These are phyloP conservation scores for Cryptomeria japonica DNA, from an alignment of 75 land plant genomes.

Conservation along the genomic window DNA sequence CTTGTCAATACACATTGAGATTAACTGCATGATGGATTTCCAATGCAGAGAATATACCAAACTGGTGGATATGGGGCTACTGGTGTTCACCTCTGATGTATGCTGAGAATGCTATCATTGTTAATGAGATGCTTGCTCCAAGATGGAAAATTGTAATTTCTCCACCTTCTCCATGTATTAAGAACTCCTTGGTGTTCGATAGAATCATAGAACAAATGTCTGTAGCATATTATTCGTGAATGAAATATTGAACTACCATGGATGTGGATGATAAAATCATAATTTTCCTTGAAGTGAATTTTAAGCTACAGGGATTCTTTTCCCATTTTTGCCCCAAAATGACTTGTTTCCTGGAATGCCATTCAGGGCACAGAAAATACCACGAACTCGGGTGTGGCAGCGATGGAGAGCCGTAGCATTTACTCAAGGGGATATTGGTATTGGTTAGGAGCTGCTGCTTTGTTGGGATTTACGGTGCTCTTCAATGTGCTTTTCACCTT, in stretches of 20 bases:
- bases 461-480: slow-evolving; percentile 60
- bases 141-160: slow-evolving; percentile 43
- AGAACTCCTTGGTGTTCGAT: no score
- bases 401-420: slow-evolving; percentile 36
- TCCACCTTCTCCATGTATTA: no score
- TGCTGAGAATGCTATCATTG: slow-evolving; percentile 50
- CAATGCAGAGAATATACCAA: background rate
- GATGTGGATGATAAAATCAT: no score
- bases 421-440: slow-evolving; percentile 50
- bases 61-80: slow-evolving; percentile 77
- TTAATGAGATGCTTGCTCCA: slow-evolving; percentile 61
- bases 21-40: background rate
- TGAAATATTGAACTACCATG: no score
- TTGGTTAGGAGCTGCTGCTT: slow-evolving; percentile 77
- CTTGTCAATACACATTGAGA: background rate
- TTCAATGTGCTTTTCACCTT: slow-evolving; percentile 82
- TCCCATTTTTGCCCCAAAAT: background rate
- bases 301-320: no score
- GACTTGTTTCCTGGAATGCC: background rate
- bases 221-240: no score
- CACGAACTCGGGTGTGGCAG: slow-evolving; percentile 47
- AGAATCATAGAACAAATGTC: no score
- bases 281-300: no score
- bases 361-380: slow-evolving; percentile 43
- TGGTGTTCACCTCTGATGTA: slow-evolving; percentile 76